Evolutionary conservation across 2,329 filamentous ascomycete species (phyloP).

Genomic region (Colletotrichum paranaense): DNA sequence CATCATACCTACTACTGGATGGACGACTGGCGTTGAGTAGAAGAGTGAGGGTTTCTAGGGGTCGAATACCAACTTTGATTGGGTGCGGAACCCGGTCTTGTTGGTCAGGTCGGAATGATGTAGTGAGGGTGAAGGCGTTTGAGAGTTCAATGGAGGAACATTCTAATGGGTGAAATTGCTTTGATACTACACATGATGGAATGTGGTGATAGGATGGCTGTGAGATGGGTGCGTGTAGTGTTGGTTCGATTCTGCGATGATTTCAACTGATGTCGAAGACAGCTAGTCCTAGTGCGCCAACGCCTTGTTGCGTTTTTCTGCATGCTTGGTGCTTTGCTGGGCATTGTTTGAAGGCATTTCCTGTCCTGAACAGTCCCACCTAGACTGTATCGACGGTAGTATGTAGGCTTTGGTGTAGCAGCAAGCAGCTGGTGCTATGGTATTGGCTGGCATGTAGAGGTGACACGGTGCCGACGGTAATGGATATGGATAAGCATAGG

Average conservation of each 20-base stretch:
- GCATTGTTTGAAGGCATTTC: constrained; percentile 20
- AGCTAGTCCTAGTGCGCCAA: not conserved
- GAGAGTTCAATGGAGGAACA: not conserved
- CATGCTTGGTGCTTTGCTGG: not conserved
- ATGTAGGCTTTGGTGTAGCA: not conserved
- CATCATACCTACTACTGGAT: not conserved
- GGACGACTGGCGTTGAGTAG: not conserved
- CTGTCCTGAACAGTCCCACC: constrained; percentile 9
- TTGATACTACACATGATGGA: not conserved
- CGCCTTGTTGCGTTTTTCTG: not conserved
- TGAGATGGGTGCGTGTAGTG: not conserved
- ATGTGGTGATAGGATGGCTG: constrained; percentile 1
- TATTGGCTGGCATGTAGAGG: not conserved
- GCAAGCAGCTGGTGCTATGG: not conserved
- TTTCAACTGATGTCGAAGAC: not conserved
- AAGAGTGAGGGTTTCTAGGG: not conserved
- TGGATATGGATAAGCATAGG: constrained; percentile 7
- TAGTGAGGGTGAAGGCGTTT: not conserved
- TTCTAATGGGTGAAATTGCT: not conserved
- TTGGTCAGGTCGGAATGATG: not conserved
- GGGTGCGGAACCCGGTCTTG: not conserved
- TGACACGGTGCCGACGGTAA: constrained; percentile 1
- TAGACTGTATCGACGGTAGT: not conserved
- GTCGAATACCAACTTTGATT: not conserved
- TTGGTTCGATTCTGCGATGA: not conserved